A percentile compares a stretch with the other conserved stretches of the same genome.
Conservation (phyloP, 1,284 basidiomycete species). For the Apiotrichum laibachii region DNA sequence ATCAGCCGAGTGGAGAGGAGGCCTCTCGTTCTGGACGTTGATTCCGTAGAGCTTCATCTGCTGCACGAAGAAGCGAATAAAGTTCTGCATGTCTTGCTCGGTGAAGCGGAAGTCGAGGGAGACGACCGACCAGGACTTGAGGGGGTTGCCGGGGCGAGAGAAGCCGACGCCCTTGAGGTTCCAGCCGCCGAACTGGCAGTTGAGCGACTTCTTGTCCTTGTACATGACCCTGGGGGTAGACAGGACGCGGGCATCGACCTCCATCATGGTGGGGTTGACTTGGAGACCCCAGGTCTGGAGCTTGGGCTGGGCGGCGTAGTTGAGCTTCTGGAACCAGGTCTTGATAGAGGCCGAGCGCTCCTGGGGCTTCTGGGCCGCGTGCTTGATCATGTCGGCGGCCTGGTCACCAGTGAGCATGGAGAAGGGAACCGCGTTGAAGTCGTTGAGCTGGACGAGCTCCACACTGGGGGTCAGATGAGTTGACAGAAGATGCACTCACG, state of each 20-base stretch:
- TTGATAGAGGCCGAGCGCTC: conserved; percentile 42
- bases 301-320: conserved; percentile 42
- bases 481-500: no score
- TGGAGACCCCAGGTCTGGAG: conserved; percentile 51
- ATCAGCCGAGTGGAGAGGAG: conserved; percentile 17
- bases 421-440: conserved; percentile 45
- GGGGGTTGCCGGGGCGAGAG: conserved; percentile 37
- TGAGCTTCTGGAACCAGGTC: conserved; percentile 42
- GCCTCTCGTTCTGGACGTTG: conserved; percentile 30
- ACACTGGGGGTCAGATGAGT: no score
- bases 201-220: conserved; percentile 30
- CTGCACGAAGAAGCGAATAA: neutral
- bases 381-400: conserved; percentile 52
- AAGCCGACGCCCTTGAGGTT: conserved; percentile 33
- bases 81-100: conserved; percentile 25
- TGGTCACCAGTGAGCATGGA: conserved; percentile 34
- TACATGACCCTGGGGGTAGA: conserved; percentile 43
- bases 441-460: conserved; percentile 44
- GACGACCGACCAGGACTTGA: conserved; percentile 49
- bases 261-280: conserved; percentile 41
- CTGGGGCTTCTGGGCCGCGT: conserved; percentile 47
- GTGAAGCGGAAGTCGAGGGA: conserved; percentile 34
- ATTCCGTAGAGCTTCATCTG: conserved; percentile 20
- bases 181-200: conserved; percentile 30
- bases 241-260: conserved; percentile 48